phyloP scores from a whole-genome alignment of 1,139 yeast genomes.

The Scheffersomyces titani region DNA sequence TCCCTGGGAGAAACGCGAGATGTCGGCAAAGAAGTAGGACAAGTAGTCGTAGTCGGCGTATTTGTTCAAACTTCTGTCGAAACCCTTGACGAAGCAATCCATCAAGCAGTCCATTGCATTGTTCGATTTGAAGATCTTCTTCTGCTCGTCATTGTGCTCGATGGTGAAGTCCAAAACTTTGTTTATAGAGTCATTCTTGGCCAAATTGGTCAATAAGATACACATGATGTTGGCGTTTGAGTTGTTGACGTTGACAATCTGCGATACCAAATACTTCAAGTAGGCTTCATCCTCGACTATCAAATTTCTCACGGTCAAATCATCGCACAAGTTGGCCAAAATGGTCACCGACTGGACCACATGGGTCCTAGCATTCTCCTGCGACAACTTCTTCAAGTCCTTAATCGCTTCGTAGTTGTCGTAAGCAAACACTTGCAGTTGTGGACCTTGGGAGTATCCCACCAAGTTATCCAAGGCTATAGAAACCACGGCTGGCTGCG shows the following conservation, averaged over 20 bases:
- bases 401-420: constrained; percentile 71
- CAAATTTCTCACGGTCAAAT: constrained; percentile 58
- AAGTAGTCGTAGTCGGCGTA: constrained; percentile 80
- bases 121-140: constrained; percentile 52
- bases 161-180: constrained; percentile 53
- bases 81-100: constrained; percentile 90
- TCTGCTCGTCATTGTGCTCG: constrained; percentile 27
- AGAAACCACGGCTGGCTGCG: constrained; percentile 79
- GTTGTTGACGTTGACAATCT: constrained; percentile 58
- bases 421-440: constrained; percentile 65
- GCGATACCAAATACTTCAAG: constrained; percentile 53
- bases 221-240: constrained; percentile 79
- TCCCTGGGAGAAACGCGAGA: constrained; percentile 71
- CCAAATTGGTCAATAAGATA: constrained; percentile 80
- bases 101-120: constrained; percentile 77
- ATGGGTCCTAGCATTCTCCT: constrained; percentile 52
- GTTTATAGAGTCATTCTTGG: constrained; percentile 70
- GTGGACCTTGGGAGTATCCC: constrained; percentile 74
- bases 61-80: constrained; percentile 67
- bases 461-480: constrained; percentile 85
- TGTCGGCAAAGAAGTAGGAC: constrained; percentile 86
- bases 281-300: constrained; percentile 67
- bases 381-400: constrained; percentile 65
- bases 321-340: constrained; percentile 80
- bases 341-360: constrained; percentile 76